These are phyloP conservation scores for Caloboletus firmus DNA, from an alignment of 1,284 basidiomycete genomes.

Conservation along the genomic window DNA sequence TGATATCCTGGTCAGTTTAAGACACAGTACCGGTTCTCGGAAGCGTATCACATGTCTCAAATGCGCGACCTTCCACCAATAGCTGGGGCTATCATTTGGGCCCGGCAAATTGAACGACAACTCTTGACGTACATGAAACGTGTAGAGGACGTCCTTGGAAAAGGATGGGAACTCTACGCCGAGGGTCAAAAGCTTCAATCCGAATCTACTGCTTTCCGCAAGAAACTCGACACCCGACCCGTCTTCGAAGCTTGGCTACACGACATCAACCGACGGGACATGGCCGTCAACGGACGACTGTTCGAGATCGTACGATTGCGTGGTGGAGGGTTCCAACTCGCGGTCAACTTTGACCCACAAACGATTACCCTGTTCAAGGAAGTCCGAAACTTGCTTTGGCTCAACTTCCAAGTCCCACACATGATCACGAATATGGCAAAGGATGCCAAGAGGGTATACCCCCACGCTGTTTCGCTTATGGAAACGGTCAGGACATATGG, in stretches of 20 bases:
- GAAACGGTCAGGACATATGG: slow-evolving; percentile 96
- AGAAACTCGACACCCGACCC: slow-evolving; percentile 92
- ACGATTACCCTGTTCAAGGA: slow-evolving; percentile 99
- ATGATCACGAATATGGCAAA: slow-evolving; percentile 95
- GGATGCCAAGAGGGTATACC: slow-evolving; percentile 97
- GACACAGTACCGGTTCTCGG: slow-evolving; percentile 91
- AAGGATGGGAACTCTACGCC: slow-evolving; percentile 98
- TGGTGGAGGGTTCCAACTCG: slow-evolving; percentile 82
- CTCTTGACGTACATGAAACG: slow-evolving; percentile 97
- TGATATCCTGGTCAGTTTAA: slow-evolving; percentile 61
- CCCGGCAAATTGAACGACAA: slow-evolving; percentile 96
- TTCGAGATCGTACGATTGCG: slow-evolving; percentile 91
- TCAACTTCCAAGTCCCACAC: slow-evolving; percentile 94
- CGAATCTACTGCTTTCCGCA: slow-evolving; percentile 89
- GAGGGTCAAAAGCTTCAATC: slow-evolving; percentile 96
- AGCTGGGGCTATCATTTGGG: slow-evolving; percentile 98
- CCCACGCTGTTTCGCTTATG: slow-evolving; percentile 97
- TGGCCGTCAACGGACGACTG: slow-evolving; percentile 92
- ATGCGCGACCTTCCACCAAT: slow-evolving; percentile 97
- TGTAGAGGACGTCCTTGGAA: slow-evolving; percentile 98
- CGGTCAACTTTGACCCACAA: slow-evolving; percentile 97
- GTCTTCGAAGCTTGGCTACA: slow-evolving; percentile 96
- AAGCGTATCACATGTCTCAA: slow-evolving; percentile 97
- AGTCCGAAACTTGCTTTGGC: slow-evolving; percentile 93
- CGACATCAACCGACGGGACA: slow-evolving; percentile 90